phyloP scores from a whole-genome alignment of 1,284 basidiomycete genomes.

The Apiotrichum akiyoshidainum region DNA sequence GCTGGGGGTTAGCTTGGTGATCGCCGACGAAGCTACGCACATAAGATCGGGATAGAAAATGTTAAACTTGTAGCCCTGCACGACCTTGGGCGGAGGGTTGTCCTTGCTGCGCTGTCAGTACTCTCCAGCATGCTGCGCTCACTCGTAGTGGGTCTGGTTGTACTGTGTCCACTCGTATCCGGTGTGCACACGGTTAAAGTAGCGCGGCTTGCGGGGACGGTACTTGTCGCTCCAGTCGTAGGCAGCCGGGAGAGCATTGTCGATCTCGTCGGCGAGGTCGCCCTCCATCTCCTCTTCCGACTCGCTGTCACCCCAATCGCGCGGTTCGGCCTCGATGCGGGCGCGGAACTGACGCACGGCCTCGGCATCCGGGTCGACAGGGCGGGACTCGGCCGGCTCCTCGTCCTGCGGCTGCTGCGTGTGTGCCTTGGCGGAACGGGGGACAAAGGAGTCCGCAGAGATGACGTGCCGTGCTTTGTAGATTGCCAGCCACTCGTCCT shows the following conservation, averaged over 20 bases:
- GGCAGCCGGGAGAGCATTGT: conserved; percentile 47
- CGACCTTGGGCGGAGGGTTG: conserved; percentile 94
- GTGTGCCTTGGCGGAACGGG: conserved; percentile 44
- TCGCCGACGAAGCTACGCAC: conserved; percentile 22
- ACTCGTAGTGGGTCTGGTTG: conserved; percentile 98
- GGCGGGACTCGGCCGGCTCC: neutral
- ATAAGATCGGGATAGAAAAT: conserved; percentile 52
- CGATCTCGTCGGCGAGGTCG: conserved; percentile 72
- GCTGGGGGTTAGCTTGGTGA: conserved; percentile 24
- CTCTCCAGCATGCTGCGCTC: conserved; percentile 43
- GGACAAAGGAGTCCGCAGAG: conserved; percentile 76
- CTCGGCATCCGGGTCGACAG: conserved; percentile 59
- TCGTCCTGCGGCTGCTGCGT: neutral
- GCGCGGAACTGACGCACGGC: conserved; percentile 80
- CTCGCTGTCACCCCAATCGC: conserved; percentile 38
- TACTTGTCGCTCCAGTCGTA: conserved; percentile 99
- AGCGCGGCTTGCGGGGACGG: conserved; percentile 93
- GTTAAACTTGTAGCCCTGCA: conserved; percentile 92
- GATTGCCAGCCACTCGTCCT: conserved; percentile 60
- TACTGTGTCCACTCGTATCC: conserved; percentile 99
- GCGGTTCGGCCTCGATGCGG: conserved; percentile 43
- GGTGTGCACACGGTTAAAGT: conserved; percentile 99
- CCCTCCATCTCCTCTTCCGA: conserved; percentile 68
- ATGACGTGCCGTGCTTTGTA: conserved; percentile 64
- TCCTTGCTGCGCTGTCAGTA: conserved; percentile 58